These are phyloP conservation scores for Gossypium australe DNA, from an alignment of 345 rosid genomes.

Conservation along the genomic window DNA sequence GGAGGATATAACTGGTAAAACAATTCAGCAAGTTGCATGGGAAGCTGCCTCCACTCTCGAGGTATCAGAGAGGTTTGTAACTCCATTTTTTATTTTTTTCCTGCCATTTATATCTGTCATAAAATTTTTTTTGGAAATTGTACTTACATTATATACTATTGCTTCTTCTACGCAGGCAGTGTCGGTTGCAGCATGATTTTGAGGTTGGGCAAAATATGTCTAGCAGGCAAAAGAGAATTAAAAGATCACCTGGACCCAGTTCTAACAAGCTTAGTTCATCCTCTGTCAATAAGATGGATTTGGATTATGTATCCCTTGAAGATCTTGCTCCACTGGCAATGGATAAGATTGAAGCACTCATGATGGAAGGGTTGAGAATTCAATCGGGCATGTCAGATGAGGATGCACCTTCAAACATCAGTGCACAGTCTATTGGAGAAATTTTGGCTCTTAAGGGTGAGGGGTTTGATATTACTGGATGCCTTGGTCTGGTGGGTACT, in stretches of 20 bases:
- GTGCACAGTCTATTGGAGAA: constrained; percentile 57
- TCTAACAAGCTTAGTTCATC: constrained; percentile 33
- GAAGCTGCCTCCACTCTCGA: constrained; percentile 54
- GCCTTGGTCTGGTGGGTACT: constrained; percentile 71
- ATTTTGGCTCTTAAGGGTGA: constrained; percentile 69
- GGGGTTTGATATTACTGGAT: constrained; percentile 45
- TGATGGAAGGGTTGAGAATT: constrained; percentile 88
- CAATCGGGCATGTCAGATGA: constrained; percentile 80
- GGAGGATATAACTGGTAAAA: constrained; percentile 89
- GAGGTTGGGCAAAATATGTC: constrained; percentile 31
- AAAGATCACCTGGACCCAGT: constrained; percentile 32
- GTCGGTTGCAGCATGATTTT: constrained; percentile 32
- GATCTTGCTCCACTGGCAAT: constrained; percentile 95
- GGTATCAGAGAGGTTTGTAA: constrained; percentile 54
- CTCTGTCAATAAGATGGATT: constrained; percentile 35
- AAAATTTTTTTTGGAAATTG: neutral
- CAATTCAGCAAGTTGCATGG: constrained; percentile 79
- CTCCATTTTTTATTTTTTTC: neutral
- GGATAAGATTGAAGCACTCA: constrained; percentile 97
- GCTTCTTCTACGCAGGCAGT: constrained; percentile 41
- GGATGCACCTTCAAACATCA: constrained; percentile 73
- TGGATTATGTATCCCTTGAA: constrained; percentile 84
- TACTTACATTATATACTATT: constrained; percentile 16
- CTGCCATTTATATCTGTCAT: neutral
- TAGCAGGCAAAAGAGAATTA: constrained; percentile 15